Percentiles rank a stretch among this genome's conserved stretches.
These are phyloP conservation scores for Aspergillus quadrilineatus DNA, from an alignment of 2,329 filamentous ascomycete genomes.

Conservation along the genomic window DNA sequence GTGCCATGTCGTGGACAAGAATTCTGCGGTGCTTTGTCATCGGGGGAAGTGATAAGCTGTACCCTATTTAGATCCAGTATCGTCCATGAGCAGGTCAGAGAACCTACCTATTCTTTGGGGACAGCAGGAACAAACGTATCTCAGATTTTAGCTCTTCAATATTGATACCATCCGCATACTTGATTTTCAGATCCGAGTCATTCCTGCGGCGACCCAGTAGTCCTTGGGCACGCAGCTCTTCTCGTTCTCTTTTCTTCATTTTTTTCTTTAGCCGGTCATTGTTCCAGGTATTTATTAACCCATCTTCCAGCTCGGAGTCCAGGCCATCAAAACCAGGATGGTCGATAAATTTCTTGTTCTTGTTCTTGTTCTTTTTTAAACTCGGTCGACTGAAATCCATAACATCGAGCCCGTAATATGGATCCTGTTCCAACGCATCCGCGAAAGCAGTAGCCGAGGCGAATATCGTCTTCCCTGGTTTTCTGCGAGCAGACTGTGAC, in stretches of 20 bases:
- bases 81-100: not conserved
- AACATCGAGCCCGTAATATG: conserved; percentile 72
- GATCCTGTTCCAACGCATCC: conserved; percentile 58
- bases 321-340: conserved; percentile 57
- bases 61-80: conserved; percentile 10
- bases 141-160: conserved; percentile 70
- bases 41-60: conserved; percentile 72
- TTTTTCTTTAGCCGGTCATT: conserved; percentile 72
- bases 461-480: conserved; percentile 36
- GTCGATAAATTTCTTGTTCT: conserved; percentile 61
- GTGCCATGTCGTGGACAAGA: conserved; percentile 75
- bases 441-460: conserved; percentile 57
- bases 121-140: conserved; percentile 68
- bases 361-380: conserved; percentile 47
- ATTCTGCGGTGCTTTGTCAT: conserved; percentile 79
- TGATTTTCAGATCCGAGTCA: conserved; percentile 63
- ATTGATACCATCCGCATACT: conserved; percentile 71
- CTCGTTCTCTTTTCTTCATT: conserved; percentile 66
- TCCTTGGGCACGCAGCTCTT: conserved; percentile 65
- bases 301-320: conserved; percentile 66
- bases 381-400: conserved; percentile 79
- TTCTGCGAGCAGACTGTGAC: not conserved
- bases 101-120: conserved; percentile 62
- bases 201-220: conserved; percentile 59
- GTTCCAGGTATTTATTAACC: conserved; percentile 60